A percentile compares a stretch with the other conserved stretches of the same genome.
Conservation (phyloP, 2,329 filamentous ascomycete genomes). For the Neonectria punicea region DNA sequence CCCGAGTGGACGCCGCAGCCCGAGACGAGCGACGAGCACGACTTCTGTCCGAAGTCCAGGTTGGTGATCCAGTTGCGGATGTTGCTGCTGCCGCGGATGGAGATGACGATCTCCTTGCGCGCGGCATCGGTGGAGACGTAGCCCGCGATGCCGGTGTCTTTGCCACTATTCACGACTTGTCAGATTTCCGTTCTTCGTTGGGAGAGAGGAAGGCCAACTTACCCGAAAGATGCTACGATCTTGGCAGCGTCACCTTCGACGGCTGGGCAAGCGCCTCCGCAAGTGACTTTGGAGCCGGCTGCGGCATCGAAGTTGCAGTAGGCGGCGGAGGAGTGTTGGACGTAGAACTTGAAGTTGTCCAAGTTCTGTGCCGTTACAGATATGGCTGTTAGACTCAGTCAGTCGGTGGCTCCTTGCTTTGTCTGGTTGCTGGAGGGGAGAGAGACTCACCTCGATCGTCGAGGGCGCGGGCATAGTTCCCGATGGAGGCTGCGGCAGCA, state of each 20-base stretch:
- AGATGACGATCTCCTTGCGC: conserved; percentile 65
- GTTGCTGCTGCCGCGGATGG: conserved; percentile 68
- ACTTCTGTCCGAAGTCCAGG: conserved; percentile 45
- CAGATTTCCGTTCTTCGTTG: conserved; percentile 21
- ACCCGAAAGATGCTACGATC: conserved; percentile 56
- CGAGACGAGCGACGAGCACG: conserved; percentile 44
- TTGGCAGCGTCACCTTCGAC: conserved; percentile 56
- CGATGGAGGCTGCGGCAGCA: conserved; percentile 40
- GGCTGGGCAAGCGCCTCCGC: conserved; percentile 56
- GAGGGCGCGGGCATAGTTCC: conserved; percentile 42
- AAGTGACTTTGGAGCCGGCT: conserved; percentile 54
- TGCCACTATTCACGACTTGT: conserved; percentile 48
- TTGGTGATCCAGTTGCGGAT: conserved; percentile 72
- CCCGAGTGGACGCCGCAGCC: conserved; percentile 66
- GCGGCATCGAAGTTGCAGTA: conserved; percentile 62
- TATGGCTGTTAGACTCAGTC: conserved; percentile 9
- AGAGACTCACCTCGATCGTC: conserved; percentile 48
- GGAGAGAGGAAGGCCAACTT: conserved; percentile 24
- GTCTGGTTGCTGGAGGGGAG: neutral
- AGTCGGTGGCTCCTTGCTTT: neutral
- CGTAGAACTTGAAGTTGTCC: conserved; percentile 57
- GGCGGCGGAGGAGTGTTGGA: conserved; percentile 62
- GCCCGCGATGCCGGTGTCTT: conserved; percentile 57
- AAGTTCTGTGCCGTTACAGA: conserved; percentile 48
- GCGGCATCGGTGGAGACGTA: conserved; percentile 62